phyloP scores from a whole-genome alignment of 805 yeast species.

The Saccharomycopsis javanensis region DNA sequence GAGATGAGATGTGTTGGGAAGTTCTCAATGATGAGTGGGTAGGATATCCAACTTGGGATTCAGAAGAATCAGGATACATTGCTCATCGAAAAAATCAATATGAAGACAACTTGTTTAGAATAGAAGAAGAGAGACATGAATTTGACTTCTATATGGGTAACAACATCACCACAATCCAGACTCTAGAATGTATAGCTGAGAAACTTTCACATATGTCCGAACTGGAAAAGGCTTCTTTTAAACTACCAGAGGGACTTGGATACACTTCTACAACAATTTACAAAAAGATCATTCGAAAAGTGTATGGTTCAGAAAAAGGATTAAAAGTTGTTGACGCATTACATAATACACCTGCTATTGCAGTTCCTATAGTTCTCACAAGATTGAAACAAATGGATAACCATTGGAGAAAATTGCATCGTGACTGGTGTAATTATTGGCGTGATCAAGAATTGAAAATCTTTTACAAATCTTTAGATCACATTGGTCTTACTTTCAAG shows the following conservation, averaged over 20 bases:
- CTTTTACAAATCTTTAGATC: slow-evolving; percentile 87
- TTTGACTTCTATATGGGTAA: slow-evolving; percentile 95
- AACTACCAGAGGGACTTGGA: slow-evolving; percentile 87
- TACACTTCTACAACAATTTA: slow-evolving; percentile 86
- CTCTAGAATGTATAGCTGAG: slow-evolving; percentile 88
- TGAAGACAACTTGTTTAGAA: slow-evolving; percentile 88
- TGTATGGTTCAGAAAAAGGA: slow-evolving; percentile 91
- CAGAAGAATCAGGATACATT: slow-evolving; percentile 96
- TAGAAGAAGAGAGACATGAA: slow-evolving; percentile 96
- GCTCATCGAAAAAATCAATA: slow-evolving; percentile 98
- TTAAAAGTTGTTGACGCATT: slow-evolving; percentile 93
- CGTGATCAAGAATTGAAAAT: slow-evolving; percentile 95
- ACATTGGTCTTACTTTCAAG: slow-evolving; percentile 89
- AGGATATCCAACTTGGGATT: slow-evolving; percentile 99
- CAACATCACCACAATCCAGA: slow-evolving; percentile 88
- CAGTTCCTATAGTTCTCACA: slow-evolving; percentile 86
- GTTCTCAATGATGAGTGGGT: slow-evolving; percentile 95
- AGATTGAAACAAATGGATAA: slow-evolving; percentile 96
- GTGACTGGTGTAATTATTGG: slow-evolving; percentile 99
- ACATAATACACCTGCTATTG: slow-evolving; percentile 90
- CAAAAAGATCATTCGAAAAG: slow-evolving; percentile 84
- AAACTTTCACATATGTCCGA: slow-evolving; percentile 87
- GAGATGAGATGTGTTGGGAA: slow-evolving; percentile 88
- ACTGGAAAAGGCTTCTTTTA: slow-evolving; percentile 79
- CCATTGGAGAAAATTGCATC: slow-evolving; percentile 96